A percentile compares a stretch with the other conserved stretches of the same genome.
Evolutionary conservation across 2,329 filamentous ascomycete genomes (phyloP).

Genomic region (Colletotrichum costaricense): DNA sequence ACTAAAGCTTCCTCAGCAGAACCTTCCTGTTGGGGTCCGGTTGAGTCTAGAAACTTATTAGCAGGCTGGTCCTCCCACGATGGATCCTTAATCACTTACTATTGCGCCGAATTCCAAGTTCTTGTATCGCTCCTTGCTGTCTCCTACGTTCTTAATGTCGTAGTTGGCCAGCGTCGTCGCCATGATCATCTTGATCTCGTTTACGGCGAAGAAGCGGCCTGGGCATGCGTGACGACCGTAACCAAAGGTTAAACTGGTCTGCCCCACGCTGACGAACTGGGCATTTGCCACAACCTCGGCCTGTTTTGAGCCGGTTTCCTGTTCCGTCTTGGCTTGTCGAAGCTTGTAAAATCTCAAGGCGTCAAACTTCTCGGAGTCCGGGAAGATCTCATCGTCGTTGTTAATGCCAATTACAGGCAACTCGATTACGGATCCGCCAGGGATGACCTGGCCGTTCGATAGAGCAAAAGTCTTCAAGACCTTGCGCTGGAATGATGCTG

Average conservation of each 20-base stretch:
- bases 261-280: constrained; percentile 55
- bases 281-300: constrained; percentile 19
- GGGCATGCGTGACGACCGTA: constrained; percentile 54
- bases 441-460: constrained; percentile 64
- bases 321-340: constrained; percentile 15
- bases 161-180: constrained; percentile 54
- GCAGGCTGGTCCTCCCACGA: neutral
- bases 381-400: constrained; percentile 48
- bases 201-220: constrained; percentile 57
- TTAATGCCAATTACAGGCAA: constrained; percentile 50
- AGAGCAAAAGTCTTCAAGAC: constrained; percentile 62
- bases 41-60: neutral
- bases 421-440: constrained; percentile 56
- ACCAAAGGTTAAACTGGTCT: constrained; percentile 50
- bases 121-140: constrained; percentile 33
- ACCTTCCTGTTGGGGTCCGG: constrained; percentile 26
- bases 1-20: constrained; percentile 20
- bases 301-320: constrained; percentile 13
- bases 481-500: constrained; percentile 60
- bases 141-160: constrained; percentile 47
- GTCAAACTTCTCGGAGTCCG: constrained; percentile 44
- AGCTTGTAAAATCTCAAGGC: constrained; percentile 26
- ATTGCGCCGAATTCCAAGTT: constrained; percentile 16
- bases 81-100: neutral
- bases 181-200: constrained; percentile 58